Percentiles rank a stretch among this genome's conserved stretches.
These are phyloP conservation scores for Lecanicillium sp. DNA, from an alignment of 2,329 filamentous ascomycete genomes.

Conservation along the genomic window DNA sequence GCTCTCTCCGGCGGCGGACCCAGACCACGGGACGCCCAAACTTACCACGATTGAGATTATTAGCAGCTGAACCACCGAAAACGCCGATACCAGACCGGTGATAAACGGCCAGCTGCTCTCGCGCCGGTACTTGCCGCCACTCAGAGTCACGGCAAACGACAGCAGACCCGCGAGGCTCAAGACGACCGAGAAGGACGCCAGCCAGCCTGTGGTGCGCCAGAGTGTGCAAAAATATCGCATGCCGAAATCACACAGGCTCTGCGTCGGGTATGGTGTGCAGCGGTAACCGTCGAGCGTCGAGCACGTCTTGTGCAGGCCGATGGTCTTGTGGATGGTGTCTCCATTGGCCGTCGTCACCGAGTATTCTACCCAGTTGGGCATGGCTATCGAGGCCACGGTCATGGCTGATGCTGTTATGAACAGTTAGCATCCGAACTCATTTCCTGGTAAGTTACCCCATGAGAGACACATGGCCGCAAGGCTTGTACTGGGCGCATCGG, in stretches of 20 bases:
- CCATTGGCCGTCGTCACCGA: slow-evolving; percentile 44
- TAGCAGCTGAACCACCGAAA: slow-evolving; percentile 65
- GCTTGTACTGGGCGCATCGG: slow-evolving; percentile 4
- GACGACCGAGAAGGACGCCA: slow-evolving; percentile 80
- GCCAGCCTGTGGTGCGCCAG: slow-evolving; percentile 83
- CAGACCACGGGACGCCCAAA: too few relatives aligned
- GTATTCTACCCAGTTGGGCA: slow-evolving; percentile 67
- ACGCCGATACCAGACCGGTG: slow-evolving; percentile 56
- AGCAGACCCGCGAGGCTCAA: slow-evolving; percentile 76
- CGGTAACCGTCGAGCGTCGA: slow-evolving; percentile 57
- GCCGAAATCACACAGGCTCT: slow-evolving; percentile 29
- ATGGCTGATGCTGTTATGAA: slow-evolving; percentile 55
- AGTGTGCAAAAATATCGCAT: slow-evolving; percentile 79
- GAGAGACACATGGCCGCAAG: neutral
- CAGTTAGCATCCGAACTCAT: slow-evolving; percentile 24
- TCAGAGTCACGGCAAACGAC: slow-evolving; percentile 68
- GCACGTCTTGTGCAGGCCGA: slow-evolving; percentile 79
- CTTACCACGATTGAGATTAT: slow-evolving; percentile 78
- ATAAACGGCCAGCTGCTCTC: slow-evolving; percentile 79
- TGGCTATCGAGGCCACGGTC: slow-evolving; percentile 62
- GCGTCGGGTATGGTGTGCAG: slow-evolving; percentile 43
- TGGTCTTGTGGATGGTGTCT: slow-evolving; percentile 48
- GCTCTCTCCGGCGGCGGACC: too few relatives aligned
- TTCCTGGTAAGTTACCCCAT: neutral
- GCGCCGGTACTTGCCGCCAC: slow-evolving; percentile 72